Conservation (phyloP, 139 green algal genomes). For the Chlamydomonas incerta region DNA sequence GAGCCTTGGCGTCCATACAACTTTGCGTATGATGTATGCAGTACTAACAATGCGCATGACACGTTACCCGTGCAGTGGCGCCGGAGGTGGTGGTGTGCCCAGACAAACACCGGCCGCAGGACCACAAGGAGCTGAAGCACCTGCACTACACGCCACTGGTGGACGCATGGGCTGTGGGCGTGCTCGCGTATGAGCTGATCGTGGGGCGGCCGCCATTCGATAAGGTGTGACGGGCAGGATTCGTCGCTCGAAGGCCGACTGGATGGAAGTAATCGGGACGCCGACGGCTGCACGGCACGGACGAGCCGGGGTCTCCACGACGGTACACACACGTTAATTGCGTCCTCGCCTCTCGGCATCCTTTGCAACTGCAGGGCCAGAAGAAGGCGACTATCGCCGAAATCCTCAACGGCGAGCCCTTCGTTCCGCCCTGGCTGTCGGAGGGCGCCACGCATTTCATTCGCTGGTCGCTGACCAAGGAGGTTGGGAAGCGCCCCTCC, state of each 20-base stretch:
- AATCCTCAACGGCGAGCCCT: slow-evolving; percentile 57
- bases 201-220: slow-evolving; percentile 71
- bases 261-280: too few relatives aligned
- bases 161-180: slow-evolving; percentile 74
- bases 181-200: slow-evolving; percentile 76
- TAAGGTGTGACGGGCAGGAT: too few relatives aligned
- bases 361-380: slow-evolving; percentile 40
- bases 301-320: too few relatives aligned
- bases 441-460: slow-evolving; percentile 60
- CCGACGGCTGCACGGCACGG: too few relatives aligned
- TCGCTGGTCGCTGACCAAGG: slow-evolving; percentile 58
- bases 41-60: too few relatives aligned
- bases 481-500: slow-evolving; percentile 48
- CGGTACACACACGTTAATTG: too few relatives aligned
- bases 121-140: slow-evolving; percentile 50
- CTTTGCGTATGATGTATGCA: too few relatives aligned
- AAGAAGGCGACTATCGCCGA: slow-evolving; percentile 64
- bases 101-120: slow-evolving; percentile 47
- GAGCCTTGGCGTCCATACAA: too few relatives aligned
- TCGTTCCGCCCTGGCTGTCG: slow-evolving; percentile 51
- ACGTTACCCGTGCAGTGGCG: neutral
- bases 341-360: too few relatives aligned
- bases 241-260: too few relatives aligned
- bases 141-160: slow-evolving; percentile 64
- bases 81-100: slow-evolving; percentile 54